These are phyloP conservation scores for Zelonia costaricensis DNA, from an alignment of 208 protist species.

Conservation along the genomic window DNA sequence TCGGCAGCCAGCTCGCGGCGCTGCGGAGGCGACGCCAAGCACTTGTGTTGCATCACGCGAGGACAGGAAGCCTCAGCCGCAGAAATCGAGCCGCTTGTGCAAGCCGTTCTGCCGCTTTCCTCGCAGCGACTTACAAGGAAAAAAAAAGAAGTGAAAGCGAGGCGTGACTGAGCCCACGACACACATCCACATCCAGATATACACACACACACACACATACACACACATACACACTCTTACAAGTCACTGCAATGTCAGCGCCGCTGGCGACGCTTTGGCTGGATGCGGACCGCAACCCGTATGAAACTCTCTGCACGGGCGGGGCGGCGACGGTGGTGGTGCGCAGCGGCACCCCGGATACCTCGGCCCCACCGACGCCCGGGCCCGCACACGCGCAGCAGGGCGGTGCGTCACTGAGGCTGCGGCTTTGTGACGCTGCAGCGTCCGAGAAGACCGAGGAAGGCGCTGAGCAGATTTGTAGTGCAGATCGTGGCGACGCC, in stretches of 20 bases:
- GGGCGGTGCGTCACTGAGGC: too few relatives aligned
- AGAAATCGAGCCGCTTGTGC: too few relatives aligned
- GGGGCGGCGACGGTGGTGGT: conserved; percentile 24
- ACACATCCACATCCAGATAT: conserved; percentile 4
- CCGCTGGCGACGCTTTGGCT: conserved; percentile 23
- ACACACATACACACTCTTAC: conserved; percentile 1
- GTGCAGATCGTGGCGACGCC: too few relatives aligned
- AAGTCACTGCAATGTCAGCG: not conserved
- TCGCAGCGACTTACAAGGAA: not conserved
- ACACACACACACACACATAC: conserved; percentile 4
- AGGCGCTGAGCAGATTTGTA: too few relatives aligned
- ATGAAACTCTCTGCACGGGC: conserved; percentile 48
- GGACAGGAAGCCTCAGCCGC: too few relatives aligned
- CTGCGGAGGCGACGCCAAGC: too few relatives aligned
- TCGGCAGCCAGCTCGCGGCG: too few relatives aligned
- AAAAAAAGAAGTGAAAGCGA: not conserved
- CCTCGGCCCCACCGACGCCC: not conserved
- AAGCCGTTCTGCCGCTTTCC: too few relatives aligned
- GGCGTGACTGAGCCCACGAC: not conserved
- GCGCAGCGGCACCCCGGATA: not conserved
- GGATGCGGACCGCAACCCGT: conserved; percentile 41
- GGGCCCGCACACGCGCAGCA: too few relatives aligned
- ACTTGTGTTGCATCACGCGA: too few relatives aligned
- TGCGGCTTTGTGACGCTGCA: not conserved
- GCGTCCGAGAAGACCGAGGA: too few relatives aligned